phyloP scores from a whole-genome alignment of 140 eudicot species.

The Erigeron philadelphicus region DNA sequence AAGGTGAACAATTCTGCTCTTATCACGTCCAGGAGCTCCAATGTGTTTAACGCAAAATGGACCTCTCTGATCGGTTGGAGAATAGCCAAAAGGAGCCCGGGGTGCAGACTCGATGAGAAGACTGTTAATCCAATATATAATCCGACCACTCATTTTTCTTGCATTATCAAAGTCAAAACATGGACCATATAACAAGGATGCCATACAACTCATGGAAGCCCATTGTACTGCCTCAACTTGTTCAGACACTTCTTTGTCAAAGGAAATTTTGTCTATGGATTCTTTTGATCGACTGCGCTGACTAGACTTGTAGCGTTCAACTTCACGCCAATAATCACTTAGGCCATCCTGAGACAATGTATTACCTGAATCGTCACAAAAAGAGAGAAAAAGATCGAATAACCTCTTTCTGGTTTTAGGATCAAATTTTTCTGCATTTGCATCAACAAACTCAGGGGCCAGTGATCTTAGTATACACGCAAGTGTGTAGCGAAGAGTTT shows the following conservation, averaged over 20 bases:
- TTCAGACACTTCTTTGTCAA: conserved; percentile 77
- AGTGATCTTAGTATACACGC: conserved; percentile 77
- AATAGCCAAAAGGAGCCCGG: conserved; percentile 71
- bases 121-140: conserved; percentile 91
- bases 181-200: conserved; percentile 83
- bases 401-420: conserved; percentile 66
- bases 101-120: conserved; percentile 79
- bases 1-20: conserved; percentile 63
- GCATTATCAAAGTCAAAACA: conserved; percentile 91
- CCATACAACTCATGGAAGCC: conserved; percentile 98
- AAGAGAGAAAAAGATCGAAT: conserved; percentile 84
- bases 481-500: conserved; percentile 83
- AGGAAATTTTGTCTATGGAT: conserved; percentile 67
- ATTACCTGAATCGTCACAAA: conserved; percentile 71
- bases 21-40: conserved; percentile 60
- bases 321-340: conserved; percentile 83
- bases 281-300: conserved; percentile 78
- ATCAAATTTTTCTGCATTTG: conserved; percentile 89
- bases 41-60: conserved; percentile 58
- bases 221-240: conserved; percentile 92
- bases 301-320: conserved; percentile 77
- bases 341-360: conserved; percentile 75
- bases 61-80: conserved; percentile 87
- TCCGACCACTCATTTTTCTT: conserved; percentile 90
- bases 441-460: conserved; percentile 90